Evolutionary conservation across 129 eudicot species (phyloP).

Genomic region (Calendula officinalis): DNA sequence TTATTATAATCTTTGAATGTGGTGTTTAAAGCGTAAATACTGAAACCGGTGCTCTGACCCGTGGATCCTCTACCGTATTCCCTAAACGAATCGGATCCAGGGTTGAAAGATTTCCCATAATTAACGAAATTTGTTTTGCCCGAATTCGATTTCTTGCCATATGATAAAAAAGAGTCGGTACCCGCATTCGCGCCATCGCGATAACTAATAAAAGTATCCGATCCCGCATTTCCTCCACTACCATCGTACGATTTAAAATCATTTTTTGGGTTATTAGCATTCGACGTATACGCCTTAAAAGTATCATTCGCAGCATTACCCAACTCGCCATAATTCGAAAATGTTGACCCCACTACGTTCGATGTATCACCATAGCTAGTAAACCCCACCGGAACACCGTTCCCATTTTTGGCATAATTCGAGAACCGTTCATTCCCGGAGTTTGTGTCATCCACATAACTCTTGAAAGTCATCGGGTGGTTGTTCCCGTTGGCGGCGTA

Average conservation of each 20-base stretch:
- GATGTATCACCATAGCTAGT: conserved; percentile 59
- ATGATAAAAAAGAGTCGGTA: conserved; percentile 54
- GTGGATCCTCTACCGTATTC: conserved; percentile 69
- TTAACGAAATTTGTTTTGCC: conserved; percentile 54
- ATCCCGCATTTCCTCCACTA: conserved; percentile 46
- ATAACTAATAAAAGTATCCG: conserved; percentile 55
- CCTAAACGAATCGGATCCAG: conserved; percentile 65
- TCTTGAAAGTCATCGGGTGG: conserved; percentile 50
- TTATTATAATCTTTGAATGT: conserved; percentile 71
- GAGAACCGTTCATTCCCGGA: conserved; percentile 66
- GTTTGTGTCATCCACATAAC: conserved; percentile 67
- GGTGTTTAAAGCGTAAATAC: conserved; percentile 53
- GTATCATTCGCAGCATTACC: conserved; percentile 57
- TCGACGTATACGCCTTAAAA: conserved; percentile 48
- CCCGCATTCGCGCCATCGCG: conserved; percentile 75
- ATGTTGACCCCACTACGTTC: conserved; percentile 61
- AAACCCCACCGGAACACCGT: conserved; percentile 53
- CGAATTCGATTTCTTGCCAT: conserved; percentile 48
- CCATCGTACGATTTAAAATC: conserved; percentile 72
- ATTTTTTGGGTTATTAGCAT: conserved; percentile 69
- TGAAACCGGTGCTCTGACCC: conserved; percentile 51
- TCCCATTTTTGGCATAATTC: conserved; percentile 66
- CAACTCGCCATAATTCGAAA: conserved; percentile 58
- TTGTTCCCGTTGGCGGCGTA: conserved; percentile 46
- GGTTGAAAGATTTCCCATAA: conserved; percentile 70